A percentile compares a stretch with the other conserved stretches of the same genome.
Evolutionary conservation across 768 basidiomycete species (phyloP).

Genomic region (Serendipita sp.): DNA sequence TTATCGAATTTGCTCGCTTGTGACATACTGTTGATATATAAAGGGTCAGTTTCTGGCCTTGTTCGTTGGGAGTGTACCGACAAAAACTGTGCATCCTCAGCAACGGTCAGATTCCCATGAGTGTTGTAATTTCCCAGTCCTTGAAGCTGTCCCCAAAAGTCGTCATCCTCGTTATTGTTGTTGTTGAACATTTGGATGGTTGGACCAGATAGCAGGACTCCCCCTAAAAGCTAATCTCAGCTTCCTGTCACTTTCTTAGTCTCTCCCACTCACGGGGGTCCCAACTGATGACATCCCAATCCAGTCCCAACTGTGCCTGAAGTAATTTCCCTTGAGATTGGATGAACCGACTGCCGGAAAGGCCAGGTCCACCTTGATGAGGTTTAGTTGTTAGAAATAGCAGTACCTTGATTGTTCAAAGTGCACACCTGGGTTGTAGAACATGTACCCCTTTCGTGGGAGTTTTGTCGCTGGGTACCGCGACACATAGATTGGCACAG

Average conservation of each 20-base stretch:
- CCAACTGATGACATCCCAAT: conserved; percentile 1
- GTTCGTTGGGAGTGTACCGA: neutral
- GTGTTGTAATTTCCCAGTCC: neutral
- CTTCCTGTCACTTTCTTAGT: too few species aligned
- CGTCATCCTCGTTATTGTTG: neutral
- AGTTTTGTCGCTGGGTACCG: neutral
- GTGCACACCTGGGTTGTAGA: neutral
- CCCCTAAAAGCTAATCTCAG: neutral
- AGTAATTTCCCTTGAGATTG: neutral
- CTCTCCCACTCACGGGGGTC: neutral
- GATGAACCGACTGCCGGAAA: neutral
- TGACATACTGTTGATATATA: neutral
- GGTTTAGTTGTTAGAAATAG: too few species aligned
- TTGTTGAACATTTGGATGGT: neutral
- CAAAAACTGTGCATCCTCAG: neutral
- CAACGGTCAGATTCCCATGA: neutral
- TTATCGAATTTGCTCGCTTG: neutral
- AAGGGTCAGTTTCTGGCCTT: neutral
- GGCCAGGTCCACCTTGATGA: neutral
- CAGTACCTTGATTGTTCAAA: neutral
- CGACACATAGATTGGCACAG: neutral
- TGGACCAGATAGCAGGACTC: neutral
- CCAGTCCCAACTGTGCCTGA: neutral
- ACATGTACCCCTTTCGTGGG: neutral
- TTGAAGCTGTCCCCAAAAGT: neutral